Evolutionary conservation across 1,139 yeast species (phyloP).

Genomic region (Zygosaccharomyces pseudobailii): DNA sequence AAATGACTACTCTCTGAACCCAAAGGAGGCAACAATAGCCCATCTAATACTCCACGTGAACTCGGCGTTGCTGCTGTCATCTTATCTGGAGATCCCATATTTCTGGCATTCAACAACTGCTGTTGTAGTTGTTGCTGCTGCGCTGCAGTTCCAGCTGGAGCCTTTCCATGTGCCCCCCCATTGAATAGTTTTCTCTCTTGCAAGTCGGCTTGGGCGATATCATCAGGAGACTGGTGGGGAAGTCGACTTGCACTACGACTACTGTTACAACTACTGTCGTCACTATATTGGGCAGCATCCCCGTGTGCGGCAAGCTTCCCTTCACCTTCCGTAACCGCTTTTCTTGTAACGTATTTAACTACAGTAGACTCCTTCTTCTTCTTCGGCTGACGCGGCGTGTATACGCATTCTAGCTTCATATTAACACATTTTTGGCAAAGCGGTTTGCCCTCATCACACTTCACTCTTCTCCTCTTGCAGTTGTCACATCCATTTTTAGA

Average conservation of each 20-base stretch:
- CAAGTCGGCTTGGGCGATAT: background rate
- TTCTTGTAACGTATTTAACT: constrained; percentile 18
- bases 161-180: background rate
- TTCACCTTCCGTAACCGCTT: constrained; percentile 11
- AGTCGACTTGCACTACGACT: constrained; percentile 7
- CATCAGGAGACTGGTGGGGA: constrained; percentile 3
- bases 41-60: constrained; percentile 12
- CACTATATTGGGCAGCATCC: constrained; percentile 4
- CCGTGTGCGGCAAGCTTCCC: constrained; percentile 11
- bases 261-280: constrained; percentile 8
- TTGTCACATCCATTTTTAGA: constrained; percentile 85
- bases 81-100: constrained; percentile 10
- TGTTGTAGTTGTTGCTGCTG: background rate
- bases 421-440: constrained; percentile 71
- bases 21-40: constrained; percentile 16
- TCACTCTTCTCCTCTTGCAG: constrained; percentile 82
- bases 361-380: constrained; percentile 14
- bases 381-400: constrained; percentile 34
- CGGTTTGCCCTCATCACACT: constrained; percentile 87
- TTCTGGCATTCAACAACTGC: background rate
- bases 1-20: constrained; percentile 8
- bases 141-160: background rate
- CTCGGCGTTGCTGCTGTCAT: constrained; percentile 2
- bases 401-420: constrained; percentile 72
- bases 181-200: constrained; percentile 1